Base-by-base conservation (phyloP, 345 rosid species). In the Corymbia maculata region DNA sequence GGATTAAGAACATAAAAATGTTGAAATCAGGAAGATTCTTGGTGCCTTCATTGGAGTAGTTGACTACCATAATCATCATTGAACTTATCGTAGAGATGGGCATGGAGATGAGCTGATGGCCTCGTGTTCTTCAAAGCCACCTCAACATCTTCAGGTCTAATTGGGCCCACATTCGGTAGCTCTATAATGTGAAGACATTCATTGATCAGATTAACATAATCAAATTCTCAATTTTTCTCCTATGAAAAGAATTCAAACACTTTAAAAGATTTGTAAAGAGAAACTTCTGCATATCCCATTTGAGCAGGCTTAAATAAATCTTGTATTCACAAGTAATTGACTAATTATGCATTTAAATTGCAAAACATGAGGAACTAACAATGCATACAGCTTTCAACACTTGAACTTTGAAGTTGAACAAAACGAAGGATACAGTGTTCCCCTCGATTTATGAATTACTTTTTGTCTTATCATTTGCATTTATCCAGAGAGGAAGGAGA, bases 31-130 rank as follows among this genome's bases (percentile, higher is more conserved):
- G 86, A 57, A 57, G 64, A 64, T 44, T 14, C 8, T 10, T 64
- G 51, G 66, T 85, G 86, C 91, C 90, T 85, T 93, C 94, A 96
- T 57, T 91, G 92, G 59, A 95, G 94, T 87, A 96, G 94, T 51
- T 98, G 99, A 91, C 99, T 97, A 52, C 99, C 99, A 88, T 98
- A 96, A 88, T 98, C 99, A 6, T 90, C 94, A 89, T 97, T 98
- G 88, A 98, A 98, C 94, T 96, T 97, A 59, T 95, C 98, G 7
- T 97, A 97, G 55, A 95, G 96, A 86, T 96, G 97, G 36, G 97
- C 95, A 52, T 95, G 95, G 51, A 98, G 97, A 93, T 97, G 99
- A 85, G 99, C 99, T 2, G 98, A 97, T 24, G 99, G 99, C 89
- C 99, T 94, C 9, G 99, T 97, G 92, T 97, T 96, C 91, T 91